Evolutionary conservation across 495 filamentous ascomycete genomes (phyloP).

Genomic region (Podospora tetraspora): DNA sequence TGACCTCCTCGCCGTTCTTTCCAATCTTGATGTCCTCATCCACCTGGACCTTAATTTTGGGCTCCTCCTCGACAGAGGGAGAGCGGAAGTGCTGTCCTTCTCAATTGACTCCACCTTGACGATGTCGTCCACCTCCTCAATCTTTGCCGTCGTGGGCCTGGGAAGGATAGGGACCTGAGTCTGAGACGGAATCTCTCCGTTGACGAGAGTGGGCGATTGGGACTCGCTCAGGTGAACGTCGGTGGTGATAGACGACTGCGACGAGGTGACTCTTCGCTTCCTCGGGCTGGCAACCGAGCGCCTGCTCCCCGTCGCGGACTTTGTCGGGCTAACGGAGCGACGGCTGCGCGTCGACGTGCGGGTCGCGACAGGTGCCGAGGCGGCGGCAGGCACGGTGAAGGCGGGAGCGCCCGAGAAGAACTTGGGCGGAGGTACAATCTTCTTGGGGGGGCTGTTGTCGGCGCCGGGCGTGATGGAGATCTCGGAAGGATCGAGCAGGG

Average conservation of each 20-base stretch:
- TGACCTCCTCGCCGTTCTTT: constrained; percentile 58
- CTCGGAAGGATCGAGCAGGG: constrained; percentile 76
- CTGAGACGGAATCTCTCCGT: constrained; percentile 31
- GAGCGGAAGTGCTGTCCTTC: constrained; percentile 37
- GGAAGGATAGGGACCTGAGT: constrained; percentile 20
- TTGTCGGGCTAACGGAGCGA: constrained; percentile 51
- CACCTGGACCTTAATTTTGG: constrained; percentile 63
- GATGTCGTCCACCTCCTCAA: constrained; percentile 31
- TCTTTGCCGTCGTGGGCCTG: constrained; percentile 27
- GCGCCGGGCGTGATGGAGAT: constrained; percentile 42
- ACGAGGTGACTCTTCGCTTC: constrained; percentile 60
- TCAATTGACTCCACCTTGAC: constrained; percentile 39
- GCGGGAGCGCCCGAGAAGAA: constrained; percentile 41
- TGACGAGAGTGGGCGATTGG: constrained; percentile 30
- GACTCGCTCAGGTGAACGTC: constrained; percentile 32
- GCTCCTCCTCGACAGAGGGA: constrained; percentile 49
- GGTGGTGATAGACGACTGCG: constrained; percentile 26
- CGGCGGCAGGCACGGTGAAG: constrained; percentile 39
- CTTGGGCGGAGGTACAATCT: constrained; percentile 64
- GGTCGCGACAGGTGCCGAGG: constrained; percentile 35
- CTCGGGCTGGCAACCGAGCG: constrained; percentile 53
- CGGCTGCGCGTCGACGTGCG: constrained; percentile 43
- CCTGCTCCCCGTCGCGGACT: constrained; percentile 45
- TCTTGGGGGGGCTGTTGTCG: constrained; percentile 52
- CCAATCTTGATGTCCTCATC: constrained; percentile 61